Conservation (phyloP, 192 early-diverging fungal genomes). For the Coemansia sp. region DNA sequence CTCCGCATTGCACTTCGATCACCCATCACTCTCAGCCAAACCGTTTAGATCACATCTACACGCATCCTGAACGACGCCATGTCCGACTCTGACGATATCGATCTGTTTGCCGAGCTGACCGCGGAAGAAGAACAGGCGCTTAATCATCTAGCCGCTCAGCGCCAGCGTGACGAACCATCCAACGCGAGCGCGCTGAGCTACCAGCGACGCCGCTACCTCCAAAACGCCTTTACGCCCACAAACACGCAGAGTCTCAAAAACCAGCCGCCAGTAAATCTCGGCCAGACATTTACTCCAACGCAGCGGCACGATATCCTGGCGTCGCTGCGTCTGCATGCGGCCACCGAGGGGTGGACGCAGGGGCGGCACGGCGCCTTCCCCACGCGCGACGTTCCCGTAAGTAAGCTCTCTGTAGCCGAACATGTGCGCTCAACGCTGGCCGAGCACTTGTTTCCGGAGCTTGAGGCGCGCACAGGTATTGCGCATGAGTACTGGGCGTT, state of each 20-base stretch:
- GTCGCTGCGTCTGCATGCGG: background rate
- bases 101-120: slow-evolving; percentile 45
- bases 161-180: too few relatives aligned
- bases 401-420: background rate
- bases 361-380: slow-evolving; percentile 56
- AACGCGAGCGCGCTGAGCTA: slow-evolving; percentile 7
- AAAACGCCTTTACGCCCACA: slow-evolving; percentile 12
- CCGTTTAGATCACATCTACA: background rate
- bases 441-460: slow-evolving; percentile 10
- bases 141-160: slow-evolving; percentile 5
- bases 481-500: slow-evolving; percentile 34
- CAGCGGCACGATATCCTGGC: slow-evolving; percentile 37
- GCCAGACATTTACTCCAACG: slow-evolving; percentile 3
- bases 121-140: slow-evolving; percentile 18
- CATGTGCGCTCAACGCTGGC: slow-evolving; percentile 7
- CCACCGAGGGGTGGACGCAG: slow-evolving; percentile 28
- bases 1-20: background rate
- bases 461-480: slow-evolving; percentile 33
- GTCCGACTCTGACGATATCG: slow-evolving; percentile 13
- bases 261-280: slow-evolving; percentile 26
- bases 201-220: slow-evolving; percentile 28
- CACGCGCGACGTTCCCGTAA: slow-evolving; percentile 51
- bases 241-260: slow-evolving; percentile 14
- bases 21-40: background rate
- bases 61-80: background rate